Evolutionary conservation across 2,329 filamentous ascomycete species (phyloP).

Genomic region (Blumeriella jaapii): DNA sequence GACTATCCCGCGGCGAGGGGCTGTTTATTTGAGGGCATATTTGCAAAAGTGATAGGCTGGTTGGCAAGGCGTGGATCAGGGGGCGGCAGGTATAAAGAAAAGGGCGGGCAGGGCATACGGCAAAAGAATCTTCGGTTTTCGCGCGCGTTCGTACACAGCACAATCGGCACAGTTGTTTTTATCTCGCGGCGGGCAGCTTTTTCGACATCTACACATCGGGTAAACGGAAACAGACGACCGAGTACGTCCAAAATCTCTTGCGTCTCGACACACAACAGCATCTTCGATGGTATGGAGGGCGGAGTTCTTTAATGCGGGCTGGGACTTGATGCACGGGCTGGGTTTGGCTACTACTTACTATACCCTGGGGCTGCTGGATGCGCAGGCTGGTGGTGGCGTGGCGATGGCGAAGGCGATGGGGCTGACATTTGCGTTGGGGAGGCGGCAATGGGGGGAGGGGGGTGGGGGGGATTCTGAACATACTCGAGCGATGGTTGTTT

Average conservation of each 20-base stretch:
- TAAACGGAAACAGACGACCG: background rate
- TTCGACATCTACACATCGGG: slow-evolving; percentile 11
- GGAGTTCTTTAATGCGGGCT: slow-evolving; percentile 29
- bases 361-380: slow-evolving; percentile 8
- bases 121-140: no score
- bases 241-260: slow-evolving; percentile 18
- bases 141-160: no score
- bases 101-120: slow-evolving; percentile 16
- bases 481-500: no score
- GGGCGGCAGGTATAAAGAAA: slow-evolving; percentile 25
- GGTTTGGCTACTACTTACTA: slow-evolving; percentile 17
- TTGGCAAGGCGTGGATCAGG: slow-evolving; percentile 12
- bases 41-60: slow-evolving; percentile 8
- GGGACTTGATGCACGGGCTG: slow-evolving; percentile 11
- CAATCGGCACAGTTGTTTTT: no score
- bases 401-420: slow-evolving; percentile 4
- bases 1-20: slow-evolving; percentile 21
- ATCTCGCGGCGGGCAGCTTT: no score
- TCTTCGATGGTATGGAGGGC: slow-evolving; percentile 21
- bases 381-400: no score
- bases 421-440: no score
- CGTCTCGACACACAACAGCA: slow-evolving; percentile 6
- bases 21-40: slow-evolving; percentile 15
- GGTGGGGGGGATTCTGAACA: slow-evolving; percentile 1
- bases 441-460: no score